phyloP scores from a whole-genome alignment of 1,284 basidiomycete genomes.

The Leccinum fallax region DNA sequence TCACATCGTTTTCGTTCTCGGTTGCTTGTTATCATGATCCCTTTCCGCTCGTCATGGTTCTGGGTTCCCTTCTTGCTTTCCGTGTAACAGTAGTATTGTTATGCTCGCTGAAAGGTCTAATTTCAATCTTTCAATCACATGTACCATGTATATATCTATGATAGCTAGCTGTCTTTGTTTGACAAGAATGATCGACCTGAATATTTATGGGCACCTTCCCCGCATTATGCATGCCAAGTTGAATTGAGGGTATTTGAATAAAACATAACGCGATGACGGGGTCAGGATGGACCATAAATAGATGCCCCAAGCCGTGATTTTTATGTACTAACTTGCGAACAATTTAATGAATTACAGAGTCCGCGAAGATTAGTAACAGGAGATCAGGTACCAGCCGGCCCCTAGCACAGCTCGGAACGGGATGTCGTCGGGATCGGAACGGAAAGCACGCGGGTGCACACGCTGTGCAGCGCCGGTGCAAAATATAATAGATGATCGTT shows the following conservation, averaged over 20 bases:
- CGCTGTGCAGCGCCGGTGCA: too few relatives aligned
- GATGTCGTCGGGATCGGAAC: too few relatives aligned
- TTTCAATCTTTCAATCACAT: background rate
- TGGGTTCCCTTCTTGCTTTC: background rate
- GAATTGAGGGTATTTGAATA: slow-evolving; percentile 1
- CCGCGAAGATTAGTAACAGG: too few relatives aligned
- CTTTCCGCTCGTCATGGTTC: background rate
- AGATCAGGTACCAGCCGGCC: too few relatives aligned
- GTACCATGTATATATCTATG: background rate
- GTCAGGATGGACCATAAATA: background rate
- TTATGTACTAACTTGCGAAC: background rate
- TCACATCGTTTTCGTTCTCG: background rate
- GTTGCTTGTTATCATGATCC: background rate
- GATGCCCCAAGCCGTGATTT: background rate
- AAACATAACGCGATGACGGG: background rate
- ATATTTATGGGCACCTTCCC: background rate
- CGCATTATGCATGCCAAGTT: background rate
- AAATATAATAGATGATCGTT: background rate
- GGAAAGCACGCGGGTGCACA: too few relatives aligned
- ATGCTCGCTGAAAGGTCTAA: background rate
- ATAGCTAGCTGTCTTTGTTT: background rate
- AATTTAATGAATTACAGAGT: background rate
- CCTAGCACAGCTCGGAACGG: too few relatives aligned
- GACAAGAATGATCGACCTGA: background rate
- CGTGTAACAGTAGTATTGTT: background rate